Evolutionary conservation across 345 rosid genomes (phyloP), one percentile per base, ranked within the genome.

Genomic region (Balakata baccata): DNA sequence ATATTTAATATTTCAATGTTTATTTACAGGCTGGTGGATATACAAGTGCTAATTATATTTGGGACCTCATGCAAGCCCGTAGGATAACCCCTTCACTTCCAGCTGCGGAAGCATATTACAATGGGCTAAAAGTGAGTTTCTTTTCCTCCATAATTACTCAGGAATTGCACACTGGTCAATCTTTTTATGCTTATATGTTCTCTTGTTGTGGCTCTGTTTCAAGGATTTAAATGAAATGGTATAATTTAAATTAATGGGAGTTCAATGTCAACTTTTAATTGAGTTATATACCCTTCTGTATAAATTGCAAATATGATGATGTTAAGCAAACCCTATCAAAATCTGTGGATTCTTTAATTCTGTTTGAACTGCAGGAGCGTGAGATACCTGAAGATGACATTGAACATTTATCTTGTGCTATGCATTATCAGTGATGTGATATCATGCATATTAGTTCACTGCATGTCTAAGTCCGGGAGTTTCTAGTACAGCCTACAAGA

Each of bases 41-140:
- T 79, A 87, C 92, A 20, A 85, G 78, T 68, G 98, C 99, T 74
- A 92, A 95, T 83, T 87, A 74, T 74, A 75, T 91, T 78, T 95
- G 99, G 99, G 97, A 95, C 83, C 75, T 95, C 77, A 89, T 91
- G 94, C 92, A 85, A 83, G 81, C 90, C 61, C 93, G 93, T 57
- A 86, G 81, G 0, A 18, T 80, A n/a, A 58, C 50, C 41, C 88
- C 86, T 0, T 38, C 82, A 12, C 78, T 83, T 51, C 76, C 87
- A 57, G 88, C 91, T 1, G 92, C 89, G 70, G 96, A 92, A 83
- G 93, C 98, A 67, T 95, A 95, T 80, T 87, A 89, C 84, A 83
- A 80, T 67, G 98, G 99, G 29, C 83, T 92, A 76, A 89, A 88
- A 76, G 99, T 90, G 79, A 85, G 84, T 58, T 71, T 38, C 61